Evolutionary conservation across 1,139 yeast genomes (phyloP), one percentile per base, ranked within the genome.

Genomic region (Suhomyces ambrosiae): DNA sequence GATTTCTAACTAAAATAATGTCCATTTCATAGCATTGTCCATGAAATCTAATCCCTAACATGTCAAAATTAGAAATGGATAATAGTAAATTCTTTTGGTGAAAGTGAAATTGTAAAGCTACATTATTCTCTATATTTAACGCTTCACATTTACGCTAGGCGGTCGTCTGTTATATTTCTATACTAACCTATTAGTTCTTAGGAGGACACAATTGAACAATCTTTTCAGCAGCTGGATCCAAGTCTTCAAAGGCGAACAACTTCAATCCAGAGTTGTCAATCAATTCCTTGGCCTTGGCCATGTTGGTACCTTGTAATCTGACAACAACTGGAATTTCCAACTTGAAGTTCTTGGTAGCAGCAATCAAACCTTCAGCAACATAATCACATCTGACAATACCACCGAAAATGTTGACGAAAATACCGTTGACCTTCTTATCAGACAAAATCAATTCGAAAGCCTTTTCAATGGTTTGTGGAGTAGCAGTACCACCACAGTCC

Each of bases 401-500:
- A 65, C 99, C 99, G 60, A 92, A 92, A 60, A 92, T 94, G 80
- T 92, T 92, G 63, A 92, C 98, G 58, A 92, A 90, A 65, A 92
- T 92, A 64, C 97, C 96, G 56, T 88, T 82, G 52, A 94, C 97
- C 60, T 83, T 82, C 61, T 80, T 72, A 73, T 92, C 97, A 45
- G 94, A 79, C 61, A 92, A 75, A 61, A 92, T 92, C 68, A 94
- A 80, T 69, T 84, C 86, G 73, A 92, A 92, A 42, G 98, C 99
- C 72, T 86, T 86, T 74, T 90, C 95, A 63, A 92, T 92, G 60
- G 98, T 90, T 71, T 87, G 86, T 52, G 97, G 97, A 52, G 97
- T 92, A 55, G 99, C 98, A 67, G 97, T 95, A 75, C 99, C 99
- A 76, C 99, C 99, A 71, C 97, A 92, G 75, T 92, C 99, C 67